Conservation (phyloP, 495 filamentous ascomycete species). For the Hypoxylon perforatum region DNA sequence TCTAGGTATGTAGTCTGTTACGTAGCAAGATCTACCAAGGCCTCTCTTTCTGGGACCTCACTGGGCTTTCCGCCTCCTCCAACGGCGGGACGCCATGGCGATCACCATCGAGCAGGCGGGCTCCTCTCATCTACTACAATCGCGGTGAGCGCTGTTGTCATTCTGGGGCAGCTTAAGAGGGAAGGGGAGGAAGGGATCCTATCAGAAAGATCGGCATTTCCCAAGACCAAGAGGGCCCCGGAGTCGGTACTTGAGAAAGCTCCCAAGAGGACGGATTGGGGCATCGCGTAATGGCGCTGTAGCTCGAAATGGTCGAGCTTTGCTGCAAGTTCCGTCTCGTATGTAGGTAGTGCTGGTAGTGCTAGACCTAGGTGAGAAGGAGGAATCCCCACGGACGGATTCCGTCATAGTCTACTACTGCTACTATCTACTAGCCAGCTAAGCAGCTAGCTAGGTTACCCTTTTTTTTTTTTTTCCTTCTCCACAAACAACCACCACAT, state of each 20-base stretch:
- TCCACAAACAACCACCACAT: conserved; percentile 17
- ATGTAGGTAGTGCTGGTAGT: neutral
- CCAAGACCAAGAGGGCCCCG: conserved; percentile 17
- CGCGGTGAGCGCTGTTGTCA: conserved; percentile 8
- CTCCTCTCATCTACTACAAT: conserved; percentile 12
- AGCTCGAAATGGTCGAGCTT: conserved; percentile 11
- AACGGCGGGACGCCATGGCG: conserved; percentile 30
- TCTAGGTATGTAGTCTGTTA: conserved; percentile 4
- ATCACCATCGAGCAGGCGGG: conserved; percentile 20
- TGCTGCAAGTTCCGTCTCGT: conserved; percentile 7
- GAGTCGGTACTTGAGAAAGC: conserved; percentile 29
- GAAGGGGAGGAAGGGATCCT: neutral
- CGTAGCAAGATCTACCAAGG: conserved; percentile 3
- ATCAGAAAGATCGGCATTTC: conserved; percentile 37
- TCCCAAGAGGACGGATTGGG: conserved; percentile 9
- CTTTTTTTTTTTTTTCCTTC: too few relatives aligned
- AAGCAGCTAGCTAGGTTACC: too few relatives aligned
- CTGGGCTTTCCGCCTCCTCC: conserved; percentile 25
- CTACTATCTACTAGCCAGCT: too few relatives aligned
- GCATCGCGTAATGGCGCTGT: conserved; percentile 16
- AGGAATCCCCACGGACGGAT: conserved; percentile 11
- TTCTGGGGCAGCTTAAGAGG: neutral
- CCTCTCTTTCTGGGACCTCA: neutral
- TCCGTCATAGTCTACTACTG: conserved; percentile 21
- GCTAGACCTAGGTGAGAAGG: conserved; percentile 25